Evolutionary conservation across 805 yeast genomes (phyloP), one percentile per base, ranked within the genome.

Genomic region (Middelhovenomyces tepae): DNA sequence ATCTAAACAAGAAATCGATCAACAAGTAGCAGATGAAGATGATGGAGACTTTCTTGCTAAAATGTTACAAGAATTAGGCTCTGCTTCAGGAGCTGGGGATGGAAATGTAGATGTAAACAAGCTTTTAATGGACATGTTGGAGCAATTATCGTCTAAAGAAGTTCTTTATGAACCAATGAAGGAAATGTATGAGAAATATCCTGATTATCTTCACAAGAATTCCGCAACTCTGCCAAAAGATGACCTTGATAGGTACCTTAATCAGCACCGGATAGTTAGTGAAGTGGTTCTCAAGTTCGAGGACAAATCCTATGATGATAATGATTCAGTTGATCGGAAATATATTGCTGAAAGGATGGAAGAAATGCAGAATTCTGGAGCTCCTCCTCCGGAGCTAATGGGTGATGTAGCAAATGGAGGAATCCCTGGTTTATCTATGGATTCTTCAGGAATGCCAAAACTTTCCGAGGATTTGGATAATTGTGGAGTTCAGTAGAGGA

Each of bases 111-210:
- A 79, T 49, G 69, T 78, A 57, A 63, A 78, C 16, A 71, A 73
- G 38, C 58, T 84, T 30, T 59, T 84, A 39, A 69, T 67, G 13
- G 84, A 81, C 22, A 75, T 89, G 75, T 64, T 89, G 47, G 78
- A 75, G 41, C 89, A 86, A 51, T 67, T 89, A 53, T 73, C 91
- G 5, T 74, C 91, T 4, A 89, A 86, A 50, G 87, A 78, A 37
- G 81, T 87, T 14, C 65, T 89, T 23, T 87, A 83, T 51, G 94
- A 80, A 45, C 95, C 97, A 2, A 68, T 89, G 59, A 80, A 78
- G 48, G 94, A 85, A 39, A 66, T 87, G 53, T 73, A 77, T 43
- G 59, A 63, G 8, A 83, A 82, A 50, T 84, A 76, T 53, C 82
- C 85, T 2, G 67, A 56, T 17, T 89, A 83, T 78, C 64, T 89